Evolutionary conservation across 345 rosid genomes (phyloP), one percentile per base, ranked within the genome.

Genomic region (Lenwebbia sp.): DNA sequence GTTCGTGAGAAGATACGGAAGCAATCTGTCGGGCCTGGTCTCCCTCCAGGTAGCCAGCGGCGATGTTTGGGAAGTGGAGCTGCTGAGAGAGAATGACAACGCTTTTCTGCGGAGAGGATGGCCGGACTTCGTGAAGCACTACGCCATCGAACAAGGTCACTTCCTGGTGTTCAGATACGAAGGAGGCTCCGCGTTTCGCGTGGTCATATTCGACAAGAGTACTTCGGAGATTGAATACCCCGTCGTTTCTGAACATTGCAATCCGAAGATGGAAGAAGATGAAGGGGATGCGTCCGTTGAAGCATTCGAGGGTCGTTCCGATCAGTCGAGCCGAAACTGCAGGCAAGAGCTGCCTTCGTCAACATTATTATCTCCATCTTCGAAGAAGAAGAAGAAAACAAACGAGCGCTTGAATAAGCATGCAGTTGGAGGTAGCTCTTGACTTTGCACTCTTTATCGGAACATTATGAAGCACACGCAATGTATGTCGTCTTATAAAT

Each of bases 1-100:
- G 44, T 86, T 88, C 83, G 85, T 84, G 78, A 86, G 85, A n/a
- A 85, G 85, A 7, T 82, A 83, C 55, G 86, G 90, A 33, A 30
- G 47, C 5, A 54, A 47, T 26, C 62, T 90, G 33, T 19, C 86
- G 26, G 65, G 56, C n/a, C 12, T 5, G 5, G 89, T 57, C 5
- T 17, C 13, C 23, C 85, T 88, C 3, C 49, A 54, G 81, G 87
- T 86, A 25, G 85, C 86, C 6, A 57, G 30, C 23, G 90, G 90
- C 26, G 55, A 49, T 7, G 56, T 6, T 11, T 90, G 90, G 90
- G 53, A 57, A 30, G 55, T 88, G 52, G 89, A 86, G 44, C 81
- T 86, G 50, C 26, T 6, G 57, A 88, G 40, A 21, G 7, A 52
- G 23, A 26, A 19, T 22, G 84, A 25, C 13, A n/a, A 26, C 49